Evolutionary conservation across 306 rosid genomes (phyloP), one percentile per base, ranked within the genome.

Genomic region (Phaseolus lunatus): DNA sequence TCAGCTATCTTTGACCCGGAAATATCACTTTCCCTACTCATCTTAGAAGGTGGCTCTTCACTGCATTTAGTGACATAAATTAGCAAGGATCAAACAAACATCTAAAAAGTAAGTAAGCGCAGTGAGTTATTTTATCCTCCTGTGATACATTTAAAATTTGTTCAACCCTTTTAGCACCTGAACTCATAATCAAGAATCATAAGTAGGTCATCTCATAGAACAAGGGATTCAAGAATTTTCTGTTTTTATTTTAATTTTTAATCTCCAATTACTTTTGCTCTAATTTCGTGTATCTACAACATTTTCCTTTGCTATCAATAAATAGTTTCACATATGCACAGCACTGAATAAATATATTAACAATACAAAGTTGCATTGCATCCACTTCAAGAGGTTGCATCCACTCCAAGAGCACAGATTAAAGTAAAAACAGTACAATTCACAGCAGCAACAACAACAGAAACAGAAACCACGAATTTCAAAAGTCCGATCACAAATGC

Each of bases 1-100:
- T 92, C 97, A 77, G 87, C 92, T 72, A 84, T 76, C 84, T 52
- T 69, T 81, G 85, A 92, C 43, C 82, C 91, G 18, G 89, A 53
- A 56, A 84, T 69, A 67, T 88, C 92, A n/a, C 88, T 91, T 67
- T 73, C 85, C 80, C 90, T 87, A 4, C 75, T 86, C 83, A 87
- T 90, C 84, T 94, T 91, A n/a, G 54, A 75, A 49, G 84, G 48
- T 67, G 37, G 52, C 29, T 72, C 90, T 74, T 86, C 88, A 27
- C 91, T 87, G 81, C 66, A 62, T 79, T 64, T 44, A 77, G 56
- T 41, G 29, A 7, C 69, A 79, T 44, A 43, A 70, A 50, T 63
- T 18, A 76, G 31, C 62, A 47, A 5, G 6, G 58, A 26, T 19
- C 49, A 65, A 65, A 67, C 76, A 84, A 43, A 61, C 27, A 53